Percentiles rank a stretch among this genome's conserved stretches.
These are phyloP conservation scores for slime mould (Dictyostelium discoideum) DNA, from an alignment of 78 protist genomes.

Conservation along the genomic window DNA sequence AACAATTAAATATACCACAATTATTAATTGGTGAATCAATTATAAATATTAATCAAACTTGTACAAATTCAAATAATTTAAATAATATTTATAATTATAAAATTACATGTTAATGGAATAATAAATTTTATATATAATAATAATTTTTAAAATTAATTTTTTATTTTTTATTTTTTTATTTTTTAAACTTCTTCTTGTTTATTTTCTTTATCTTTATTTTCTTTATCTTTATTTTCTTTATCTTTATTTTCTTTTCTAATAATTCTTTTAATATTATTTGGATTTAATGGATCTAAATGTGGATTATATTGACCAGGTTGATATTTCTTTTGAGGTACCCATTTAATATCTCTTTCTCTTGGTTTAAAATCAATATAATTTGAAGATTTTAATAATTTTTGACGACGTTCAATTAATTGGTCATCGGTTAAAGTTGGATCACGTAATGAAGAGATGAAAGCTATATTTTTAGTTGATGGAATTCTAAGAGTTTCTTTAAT, in stretches of 20 bases:
- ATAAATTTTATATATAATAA: background rate
- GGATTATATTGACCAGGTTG: slow-evolving; percentile 57
- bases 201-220: no score
- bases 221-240: background rate
- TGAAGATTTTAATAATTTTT: slow-evolving; percentile 8
- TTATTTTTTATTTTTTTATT: background rate
- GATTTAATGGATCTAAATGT: slow-evolving; percentile 32
- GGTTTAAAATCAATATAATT: slow-evolving; percentile 50
- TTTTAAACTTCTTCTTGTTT: no score
- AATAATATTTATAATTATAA: background rate
- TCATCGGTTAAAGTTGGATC: background rate
- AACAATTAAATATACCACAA: slow-evolving; percentile 5
- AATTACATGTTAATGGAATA: background rate
- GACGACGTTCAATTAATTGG: background rate
- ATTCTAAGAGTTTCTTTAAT: slow-evolving; percentile 68
- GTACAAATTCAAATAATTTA: slow-evolving; percentile 7
- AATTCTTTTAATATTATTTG: background rate
- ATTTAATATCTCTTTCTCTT: slow-evolving; percentile 44
- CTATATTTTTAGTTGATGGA: slow-evolving; percentile 81
- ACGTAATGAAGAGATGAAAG: slow-evolving; percentile 39
- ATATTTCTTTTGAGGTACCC: slow-evolving; percentile 72
- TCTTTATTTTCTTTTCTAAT: slow-evolving; percentile 5
- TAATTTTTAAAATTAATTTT: background rate
- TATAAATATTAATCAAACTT: slow-evolving; percentile 1
- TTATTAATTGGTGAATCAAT: background rate